These are phyloP conservation scores for Thelonectria blattea DNA, from an alignment of 2,329 filamentous ascomycete species.

Conservation along the genomic window DNA sequence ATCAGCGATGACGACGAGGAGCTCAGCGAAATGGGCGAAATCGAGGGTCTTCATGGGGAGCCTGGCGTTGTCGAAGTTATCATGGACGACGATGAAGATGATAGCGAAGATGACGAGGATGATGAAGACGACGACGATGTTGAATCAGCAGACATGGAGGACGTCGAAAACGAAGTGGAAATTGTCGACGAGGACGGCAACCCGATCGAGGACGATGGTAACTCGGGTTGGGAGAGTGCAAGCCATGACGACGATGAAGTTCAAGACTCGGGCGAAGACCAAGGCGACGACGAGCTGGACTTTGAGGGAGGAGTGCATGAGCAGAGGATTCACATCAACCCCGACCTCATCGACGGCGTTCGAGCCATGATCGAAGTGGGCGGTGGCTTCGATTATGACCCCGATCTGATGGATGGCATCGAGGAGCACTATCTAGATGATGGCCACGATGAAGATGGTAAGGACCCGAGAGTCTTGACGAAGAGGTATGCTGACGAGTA, in stretches of 20 bases:
- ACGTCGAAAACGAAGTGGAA: conserved; percentile 59
- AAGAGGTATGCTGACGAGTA: conserved; percentile 7
- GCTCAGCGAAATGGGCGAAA: conserved; percentile 80
- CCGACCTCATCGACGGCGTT: conserved; percentile 58
- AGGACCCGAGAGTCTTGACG: conserved; percentile 3
- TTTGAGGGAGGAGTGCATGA: conserved; percentile 64
- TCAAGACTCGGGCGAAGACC: conserved; percentile 46
- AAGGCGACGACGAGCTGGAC: conserved; percentile 53
- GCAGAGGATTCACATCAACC: conserved; percentile 54
- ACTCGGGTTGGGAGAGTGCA: conserved; percentile 67
- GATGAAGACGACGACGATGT: conserved; percentile 59
- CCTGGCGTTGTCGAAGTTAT: conserved; percentile 75
- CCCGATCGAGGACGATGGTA: conserved; percentile 63
- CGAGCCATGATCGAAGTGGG: conserved; percentile 61
- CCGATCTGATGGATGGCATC: conserved; percentile 57
- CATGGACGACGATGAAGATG: conserved; percentile 74
- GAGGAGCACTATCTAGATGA: conserved; percentile 62
- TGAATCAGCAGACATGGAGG: conserved; percentile 54
- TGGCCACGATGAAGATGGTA: conserved; percentile 65
- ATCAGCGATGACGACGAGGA: conserved; percentile 91
- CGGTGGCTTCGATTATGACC: conserved; percentile 54
- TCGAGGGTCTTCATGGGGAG: conserved; percentile 74
- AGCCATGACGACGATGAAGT: conserved; percentile 62
- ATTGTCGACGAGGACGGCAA: conserved; percentile 70
- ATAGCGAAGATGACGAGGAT: conserved; percentile 66